A percentile compares a stretch with the other conserved stretches of the same genome.
These are phyloP conservation scores for Hansenula sp. DNA, from an alignment of 1,139 yeast genomes.

Conservation along the genomic window DNA sequence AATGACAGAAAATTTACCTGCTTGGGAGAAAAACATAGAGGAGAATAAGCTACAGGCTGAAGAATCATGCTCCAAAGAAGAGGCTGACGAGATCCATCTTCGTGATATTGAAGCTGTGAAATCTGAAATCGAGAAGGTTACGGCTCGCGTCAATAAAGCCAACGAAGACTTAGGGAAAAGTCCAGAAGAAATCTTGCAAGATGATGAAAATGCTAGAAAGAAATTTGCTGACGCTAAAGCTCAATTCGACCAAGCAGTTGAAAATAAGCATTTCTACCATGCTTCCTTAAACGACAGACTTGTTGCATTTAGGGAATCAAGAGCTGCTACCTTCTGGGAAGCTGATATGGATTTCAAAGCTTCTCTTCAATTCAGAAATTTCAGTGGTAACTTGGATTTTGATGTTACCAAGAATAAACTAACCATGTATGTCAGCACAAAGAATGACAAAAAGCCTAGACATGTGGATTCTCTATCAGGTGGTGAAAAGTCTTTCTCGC, in stretches of 20 bases:
- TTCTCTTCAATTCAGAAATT: slow-evolving; percentile 66
- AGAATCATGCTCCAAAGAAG: slow-evolving; percentile 30
- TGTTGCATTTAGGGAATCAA: slow-evolving; percentile 46
- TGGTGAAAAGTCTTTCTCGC: slow-evolving; percentile 94
- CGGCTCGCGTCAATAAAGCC: slow-evolving; percentile 30
- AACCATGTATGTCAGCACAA: slow-evolving; percentile 53
- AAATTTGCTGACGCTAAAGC: slow-evolving; percentile 31
- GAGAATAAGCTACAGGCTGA: slow-evolving; percentile 31
- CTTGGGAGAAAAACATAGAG: slow-evolving; percentile 26
- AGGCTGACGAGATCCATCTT: slow-evolving; percentile 26
- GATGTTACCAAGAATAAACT: slow-evolving; percentile 50
- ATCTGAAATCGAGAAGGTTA: slow-evolving; percentile 30
- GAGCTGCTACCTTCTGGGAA: slow-evolving; percentile 35
- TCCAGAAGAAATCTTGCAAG: slow-evolving; percentile 36
- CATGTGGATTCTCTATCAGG: slow-evolving; percentile 88
- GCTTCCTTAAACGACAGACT: slow-evolving; percentile 45
- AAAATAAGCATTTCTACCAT: slow-evolving; percentile 28
- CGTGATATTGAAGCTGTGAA: slow-evolving; percentile 31
- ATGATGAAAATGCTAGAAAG: slow-evolving; percentile 31
- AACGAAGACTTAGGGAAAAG: slow-evolving; percentile 39
- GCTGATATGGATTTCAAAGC: slow-evolving; percentile 53
- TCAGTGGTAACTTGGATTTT: slow-evolving; percentile 67
- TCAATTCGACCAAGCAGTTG: slow-evolving; percentile 27
- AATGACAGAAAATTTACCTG: slow-evolving; percentile 26
- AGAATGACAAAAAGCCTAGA: slow-evolving; percentile 54